Conservation (phyloP, 345 rosid genomes). For the Linum trigynum region DNA sequence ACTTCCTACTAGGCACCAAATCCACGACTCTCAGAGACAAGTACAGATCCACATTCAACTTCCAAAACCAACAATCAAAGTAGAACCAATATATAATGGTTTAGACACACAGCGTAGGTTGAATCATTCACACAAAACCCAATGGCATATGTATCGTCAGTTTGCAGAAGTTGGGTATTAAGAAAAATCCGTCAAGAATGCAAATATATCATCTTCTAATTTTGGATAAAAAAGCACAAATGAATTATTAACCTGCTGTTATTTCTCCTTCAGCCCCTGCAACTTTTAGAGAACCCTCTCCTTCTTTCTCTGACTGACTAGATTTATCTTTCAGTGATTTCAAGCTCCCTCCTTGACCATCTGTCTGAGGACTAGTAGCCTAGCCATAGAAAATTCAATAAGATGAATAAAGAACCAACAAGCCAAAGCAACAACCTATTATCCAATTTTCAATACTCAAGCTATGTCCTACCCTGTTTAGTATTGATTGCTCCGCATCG, state of each 20-base stretch:
- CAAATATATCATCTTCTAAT: too few species aligned
- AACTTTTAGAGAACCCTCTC: slow-evolving; percentile 75
- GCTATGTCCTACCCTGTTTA: slow-evolving; percentile 23
- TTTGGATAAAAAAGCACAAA: too few species aligned
- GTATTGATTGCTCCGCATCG: slow-evolving; percentile 12
- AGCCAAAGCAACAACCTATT: background rate
- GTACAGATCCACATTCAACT: background rate
- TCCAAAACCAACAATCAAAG: too few species aligned
- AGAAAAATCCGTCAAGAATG: background rate
- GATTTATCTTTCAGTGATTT: slow-evolving; percentile 79
- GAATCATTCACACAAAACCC: too few species aligned
- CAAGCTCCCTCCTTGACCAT: slow-evolving; percentile 73
- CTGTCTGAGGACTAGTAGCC: slow-evolving; percentile 89
- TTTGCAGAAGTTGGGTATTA: background rate
- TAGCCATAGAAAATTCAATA: slow-evolving; percentile 16
- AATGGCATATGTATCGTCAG: too few species aligned
- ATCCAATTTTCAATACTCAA: background rate
- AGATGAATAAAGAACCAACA: slow-evolving; percentile 6
- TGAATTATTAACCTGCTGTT: slow-evolving; percentile 59
- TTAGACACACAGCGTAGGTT: too few species aligned
- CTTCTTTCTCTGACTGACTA: slow-evolving; percentile 58
- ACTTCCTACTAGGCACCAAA: background rate
- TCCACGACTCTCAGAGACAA: background rate
- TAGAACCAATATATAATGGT: too few species aligned
- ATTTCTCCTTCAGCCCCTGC: slow-evolving; percentile 94